Base-by-base conservation (phyloP, 1,284 basidiomycete genomes). In the Thecaphora thlaspeos region DNA sequence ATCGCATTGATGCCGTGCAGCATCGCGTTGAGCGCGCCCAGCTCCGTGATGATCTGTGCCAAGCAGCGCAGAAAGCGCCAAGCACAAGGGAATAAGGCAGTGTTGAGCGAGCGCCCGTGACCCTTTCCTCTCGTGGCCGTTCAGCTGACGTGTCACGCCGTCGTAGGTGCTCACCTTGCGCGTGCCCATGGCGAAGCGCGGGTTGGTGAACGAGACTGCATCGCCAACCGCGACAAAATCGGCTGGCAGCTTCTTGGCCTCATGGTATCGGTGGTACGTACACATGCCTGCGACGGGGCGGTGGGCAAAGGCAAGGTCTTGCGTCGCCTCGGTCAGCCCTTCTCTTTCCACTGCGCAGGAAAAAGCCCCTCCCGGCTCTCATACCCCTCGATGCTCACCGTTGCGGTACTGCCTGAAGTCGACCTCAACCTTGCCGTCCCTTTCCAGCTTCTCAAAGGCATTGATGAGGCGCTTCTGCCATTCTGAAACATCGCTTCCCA, bases 211-310 rank as follows among this genome's bases (percentile, higher is more conserved):
- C 12, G 12, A 21, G 40, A 41, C 15, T 10, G 40, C 5, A 17
- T 41, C 40, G 19, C 40, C 40, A 5, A 41, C 8, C 19, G 40
- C 40, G 40, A 41, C n/a, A 41, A 41, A 41, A 17, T 41, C 17
- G 14, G 40, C 10, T 10, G 40, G 40, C 4, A 41, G 23, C 4
- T 19, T 26, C 4, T 22, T 19, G 26, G 26, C 19, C 40, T 41
- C 40, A 17, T 7, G 5, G 22, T 41, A 37, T 7, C 18, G 36
- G 14, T 37, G 4, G 18, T 37, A 37, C 7, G 26, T 28, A n/a
- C n/a, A n/a, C n/a, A n/a, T n/a, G n/a, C n/a, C n/a, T n/a, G n/a
- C n/a, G n/a, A n/a, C n/a, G n/a, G n/a, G n/a, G n/a, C n/a, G n/a
- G n/a, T n/a, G n/a, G n/a, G n/a, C n/a, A n/a, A n/a, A n/a, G n/a